Base-by-base conservation (phyloP, 2,329 filamentous ascomycete genomes). In the Xylariales sp. region DNA sequence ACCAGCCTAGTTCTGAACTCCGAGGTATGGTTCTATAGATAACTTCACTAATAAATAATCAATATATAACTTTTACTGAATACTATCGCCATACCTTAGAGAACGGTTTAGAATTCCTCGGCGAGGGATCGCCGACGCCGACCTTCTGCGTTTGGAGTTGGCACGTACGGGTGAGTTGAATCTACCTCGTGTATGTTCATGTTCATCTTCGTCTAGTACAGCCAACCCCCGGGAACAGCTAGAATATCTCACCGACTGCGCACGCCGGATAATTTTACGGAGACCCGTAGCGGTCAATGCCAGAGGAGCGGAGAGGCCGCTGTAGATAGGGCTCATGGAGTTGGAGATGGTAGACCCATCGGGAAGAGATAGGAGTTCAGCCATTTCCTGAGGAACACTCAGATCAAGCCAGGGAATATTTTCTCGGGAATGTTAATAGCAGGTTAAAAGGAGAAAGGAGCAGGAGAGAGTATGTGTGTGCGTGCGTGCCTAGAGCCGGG, bases 61-160 rank as follows among this genome's bases (percentile, higher is more conserved):
- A 69, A 39, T 23, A 34, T 5, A 39, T 6, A 48, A 58, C 3
- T 32, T 8, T 1, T 53, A 5, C 39, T 8, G 0, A 28, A 12
- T 41, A 3, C 9, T 12, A 34, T 9, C 1, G 16, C 52, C 48
- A 10, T 58, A 71, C 67, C 62, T 69, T 45, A 23, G 41, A 53
- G 28, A 43, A 5, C 10, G 39, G 1, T 10, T 32, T 39, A 43
- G 18, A 18, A 9, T 32, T 10, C 9, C 12, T 18, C 10, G 4
- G 23, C 36, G 4, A 45, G 28, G 5, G 32, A 4, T 41, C 4
- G 58, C n/a, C 16, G 54, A 57, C 7, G 39, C 57, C 30, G 69
- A 71, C 46, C 70, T 67, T 64, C 64, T 70, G 6, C 70, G 60
- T 55, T 62, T 65, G 34, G 70, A 71, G 45, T 72, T 72, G 30